These are phyloP conservation scores for Apodospora peruviana DNA, from an alignment of 495 filamentous ascomycete species.

Conservation along the genomic window DNA sequence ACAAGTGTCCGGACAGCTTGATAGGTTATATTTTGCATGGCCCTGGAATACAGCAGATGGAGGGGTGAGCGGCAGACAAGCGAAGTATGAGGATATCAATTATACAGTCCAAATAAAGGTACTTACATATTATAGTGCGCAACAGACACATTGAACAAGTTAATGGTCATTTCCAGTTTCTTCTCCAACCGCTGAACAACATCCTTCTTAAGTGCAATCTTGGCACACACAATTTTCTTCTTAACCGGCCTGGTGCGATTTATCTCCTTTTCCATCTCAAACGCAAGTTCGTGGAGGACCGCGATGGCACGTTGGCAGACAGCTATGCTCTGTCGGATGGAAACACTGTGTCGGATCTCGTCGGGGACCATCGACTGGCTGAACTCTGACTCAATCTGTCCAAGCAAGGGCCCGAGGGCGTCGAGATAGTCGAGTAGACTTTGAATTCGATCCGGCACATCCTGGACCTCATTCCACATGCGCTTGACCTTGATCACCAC, in stretches of 20 bases:
- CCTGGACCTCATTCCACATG: neutral
- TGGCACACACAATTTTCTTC: neutral
- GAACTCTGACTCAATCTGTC: neutral
- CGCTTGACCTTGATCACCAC: neutral
- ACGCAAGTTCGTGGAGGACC: neutral
- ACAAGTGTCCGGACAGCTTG: too few species aligned
- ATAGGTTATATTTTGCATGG: too few species aligned
- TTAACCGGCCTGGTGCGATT: neutral
- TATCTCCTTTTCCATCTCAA: neutral
- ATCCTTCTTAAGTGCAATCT: neutral
- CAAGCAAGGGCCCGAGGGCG: neutral
- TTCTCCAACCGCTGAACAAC: neutral
- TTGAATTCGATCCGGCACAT: neutral
- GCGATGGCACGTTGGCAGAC: neutral
- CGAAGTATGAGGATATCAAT: too few species aligned
- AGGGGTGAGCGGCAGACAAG: too few species aligned
- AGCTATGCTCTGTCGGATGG: neutral
- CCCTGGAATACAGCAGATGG: too few species aligned
- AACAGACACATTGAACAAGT: too few species aligned
- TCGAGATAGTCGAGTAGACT: neutral
- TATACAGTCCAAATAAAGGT: too few species aligned
- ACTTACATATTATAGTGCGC: too few species aligned
- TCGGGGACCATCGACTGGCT: neutral
- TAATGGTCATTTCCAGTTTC: too few species aligned
- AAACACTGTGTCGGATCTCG: neutral